Conservation (phyloP, 73 alveolate genomes). For the Urostyla sp. region DNA sequence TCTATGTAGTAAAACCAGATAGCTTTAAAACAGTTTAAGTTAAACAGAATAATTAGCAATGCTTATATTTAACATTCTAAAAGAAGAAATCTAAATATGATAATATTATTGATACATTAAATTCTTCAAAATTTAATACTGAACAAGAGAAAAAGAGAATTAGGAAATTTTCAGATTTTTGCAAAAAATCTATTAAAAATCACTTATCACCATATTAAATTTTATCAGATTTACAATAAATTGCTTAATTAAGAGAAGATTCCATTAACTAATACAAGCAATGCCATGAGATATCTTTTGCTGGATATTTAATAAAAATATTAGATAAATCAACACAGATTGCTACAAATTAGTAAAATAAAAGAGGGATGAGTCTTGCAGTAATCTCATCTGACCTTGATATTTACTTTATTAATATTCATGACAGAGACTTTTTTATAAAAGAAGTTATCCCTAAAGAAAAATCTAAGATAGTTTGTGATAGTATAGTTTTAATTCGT, state of each 20-base stretch:
- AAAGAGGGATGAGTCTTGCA: background rate
- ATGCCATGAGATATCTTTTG: conserved; percentile 18
- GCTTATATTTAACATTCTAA: conserved; percentile 4
- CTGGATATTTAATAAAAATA: conserved; percentile 16
- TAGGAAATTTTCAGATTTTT: background rate
- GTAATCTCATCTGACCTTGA: background rate
- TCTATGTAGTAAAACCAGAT: conserved; percentile 20
- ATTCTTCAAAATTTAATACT: background rate
- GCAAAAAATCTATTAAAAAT: background rate
- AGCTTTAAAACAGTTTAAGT: background rate
- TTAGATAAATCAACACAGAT: background rate
- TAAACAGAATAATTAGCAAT: background rate
- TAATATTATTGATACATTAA: background rate
- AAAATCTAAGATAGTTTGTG: background rate
- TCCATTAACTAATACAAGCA: conserved; percentile 2
- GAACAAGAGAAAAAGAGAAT: background rate
- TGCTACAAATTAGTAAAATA: background rate
- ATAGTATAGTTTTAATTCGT: background rate
- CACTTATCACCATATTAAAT: background rate
- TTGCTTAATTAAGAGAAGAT: background rate
- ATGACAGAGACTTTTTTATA: conserved; percentile 7
- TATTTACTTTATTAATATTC: conserved; percentile 3
- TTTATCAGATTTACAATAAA: background rate
- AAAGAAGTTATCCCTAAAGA: background rate
- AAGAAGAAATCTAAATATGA: conserved; percentile 15